Evolutionary conservation across 257 asterid species (phyloP).

Genomic region (Jasminum sambac): DNA sequence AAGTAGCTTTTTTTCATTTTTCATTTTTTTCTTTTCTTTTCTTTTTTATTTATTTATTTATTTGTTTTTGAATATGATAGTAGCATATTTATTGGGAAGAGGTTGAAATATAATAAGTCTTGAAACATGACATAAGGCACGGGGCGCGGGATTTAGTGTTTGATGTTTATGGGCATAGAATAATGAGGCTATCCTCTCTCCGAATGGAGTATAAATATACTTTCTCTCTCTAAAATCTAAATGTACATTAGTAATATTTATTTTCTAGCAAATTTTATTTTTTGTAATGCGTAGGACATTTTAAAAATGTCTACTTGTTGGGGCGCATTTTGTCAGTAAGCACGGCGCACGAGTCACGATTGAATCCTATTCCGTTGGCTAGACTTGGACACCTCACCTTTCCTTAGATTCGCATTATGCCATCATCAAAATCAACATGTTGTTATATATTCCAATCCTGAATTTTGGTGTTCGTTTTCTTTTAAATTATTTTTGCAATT

Average conservation of each 20-base stretch:
- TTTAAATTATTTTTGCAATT: too few species aligned
- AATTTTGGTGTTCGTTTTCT: not conserved
- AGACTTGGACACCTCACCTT: constrained; percentile 26
- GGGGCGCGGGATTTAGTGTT: constrained; percentile 89
- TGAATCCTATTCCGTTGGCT: constrained; percentile 49
- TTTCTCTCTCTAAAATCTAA: constrained; percentile 8
- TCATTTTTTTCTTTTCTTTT: too few species aligned
- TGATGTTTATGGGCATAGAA: constrained; percentile 30
- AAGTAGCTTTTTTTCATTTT: too few species aligned
- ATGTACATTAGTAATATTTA: too few species aligned
- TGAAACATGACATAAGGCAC: constrained; percentile 58
- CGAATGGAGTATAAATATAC: too few species aligned
- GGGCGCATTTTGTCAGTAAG: constrained; percentile 59
- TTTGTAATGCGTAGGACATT: too few species aligned
- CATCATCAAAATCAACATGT: constrained; percentile 16
- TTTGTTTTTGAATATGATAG: not conserved
- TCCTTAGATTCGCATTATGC: constrained; percentile 38
- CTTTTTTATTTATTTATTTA: too few species aligned
- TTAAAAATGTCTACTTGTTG: constrained; percentile 34
- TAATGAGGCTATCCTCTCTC: constrained; percentile 12
- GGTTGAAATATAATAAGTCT: constrained; percentile 19
- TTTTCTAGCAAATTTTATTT: too few species aligned
- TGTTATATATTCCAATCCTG: not conserved
- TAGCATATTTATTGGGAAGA: constrained; percentile 23
- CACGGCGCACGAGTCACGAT: constrained; percentile 47